phyloP scores from a whole-genome alignment of 257 asterid genomes.

The Schizonepeta tenuifolia region DNA sequence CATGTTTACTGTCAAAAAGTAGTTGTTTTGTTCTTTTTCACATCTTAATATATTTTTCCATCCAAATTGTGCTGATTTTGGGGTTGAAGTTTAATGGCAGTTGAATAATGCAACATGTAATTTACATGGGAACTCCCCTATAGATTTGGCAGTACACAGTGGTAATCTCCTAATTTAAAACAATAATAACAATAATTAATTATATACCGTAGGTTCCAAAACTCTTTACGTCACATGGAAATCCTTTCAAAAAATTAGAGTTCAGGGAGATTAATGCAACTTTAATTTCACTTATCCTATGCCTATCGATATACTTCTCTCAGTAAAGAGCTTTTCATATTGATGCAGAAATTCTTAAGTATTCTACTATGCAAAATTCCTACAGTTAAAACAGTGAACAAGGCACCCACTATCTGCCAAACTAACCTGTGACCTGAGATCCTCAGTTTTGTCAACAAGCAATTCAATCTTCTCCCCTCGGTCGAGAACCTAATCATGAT shows the following conservation, averaged over 20 bases:
- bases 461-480: slow-evolving; percentile 66
- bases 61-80: neutral
- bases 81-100: neutral
- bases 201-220: neutral
- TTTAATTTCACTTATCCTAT: neutral
- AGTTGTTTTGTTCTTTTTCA: neutral
- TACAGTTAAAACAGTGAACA: neutral
- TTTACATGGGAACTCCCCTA: neutral
- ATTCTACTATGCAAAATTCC: neutral
- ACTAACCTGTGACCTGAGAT: slow-evolving; percentile 61
- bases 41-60: neutral
- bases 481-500: slow-evolving; percentile 52
- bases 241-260: neutral
- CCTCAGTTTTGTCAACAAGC: slow-evolving; percentile 65
- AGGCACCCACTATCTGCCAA: neutral
- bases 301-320: neutral
- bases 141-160: neutral
- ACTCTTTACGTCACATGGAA: neutral
- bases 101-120: neutral
- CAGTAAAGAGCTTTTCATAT: neutral
- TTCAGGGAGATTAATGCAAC: neutral
- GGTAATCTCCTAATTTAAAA: no score
- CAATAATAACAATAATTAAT: no score
- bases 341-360: neutral
- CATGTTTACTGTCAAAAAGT: neutral